Conservation (phyloP, 306 rosid genomes). For the Hippophae rhamnoides region DNA sequence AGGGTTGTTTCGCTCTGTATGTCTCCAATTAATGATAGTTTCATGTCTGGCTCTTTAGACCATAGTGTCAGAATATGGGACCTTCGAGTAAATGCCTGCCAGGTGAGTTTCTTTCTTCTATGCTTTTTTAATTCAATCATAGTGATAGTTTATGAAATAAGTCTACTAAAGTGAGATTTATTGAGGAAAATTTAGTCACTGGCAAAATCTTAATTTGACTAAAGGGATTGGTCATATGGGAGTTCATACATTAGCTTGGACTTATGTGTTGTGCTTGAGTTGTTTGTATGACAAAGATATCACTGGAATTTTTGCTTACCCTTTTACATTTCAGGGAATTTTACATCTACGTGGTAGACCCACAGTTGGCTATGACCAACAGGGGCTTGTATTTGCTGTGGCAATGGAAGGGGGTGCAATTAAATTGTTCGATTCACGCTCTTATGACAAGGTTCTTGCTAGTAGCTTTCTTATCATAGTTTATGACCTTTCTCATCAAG, state of each 20-base stretch:
- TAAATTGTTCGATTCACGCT: conserved; percentile 90
- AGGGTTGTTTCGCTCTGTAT: conserved; percentile 94
- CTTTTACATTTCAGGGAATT: conserved; percentile 66
- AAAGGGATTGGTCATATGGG: not conserved
- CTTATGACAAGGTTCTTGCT: conserved; percentile 76
- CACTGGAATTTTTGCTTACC: conserved; percentile 41
- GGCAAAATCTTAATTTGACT: not conserved
- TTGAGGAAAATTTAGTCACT: not conserved
- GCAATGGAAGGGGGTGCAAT: conserved; percentile 99
- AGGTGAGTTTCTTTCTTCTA: conserved; percentile 38
- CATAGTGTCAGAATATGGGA: conserved; percentile 96
- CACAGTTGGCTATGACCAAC: conserved; percentile 95
- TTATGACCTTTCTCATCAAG: conserved; percentile 5
- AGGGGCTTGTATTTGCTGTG: conserved; percentile 95
- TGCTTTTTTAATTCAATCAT: no score
- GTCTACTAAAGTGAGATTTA: not conserved
- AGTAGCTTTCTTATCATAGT: conserved; percentile 11
- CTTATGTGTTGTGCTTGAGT: not conserved
- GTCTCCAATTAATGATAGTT: conserved; percentile 97
- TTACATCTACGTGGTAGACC: conserved; percentile 88
- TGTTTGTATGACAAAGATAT: not conserved
- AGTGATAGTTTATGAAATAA: not conserved
- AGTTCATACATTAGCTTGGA: not conserved
- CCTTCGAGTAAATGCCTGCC: conserved; percentile 96
- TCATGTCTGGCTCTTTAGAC: conserved; percentile 96